Evolutionary conservation across 2,329 filamentous ascomycete species (phyloP).

Genomic region (Fusarium sp.): DNA sequence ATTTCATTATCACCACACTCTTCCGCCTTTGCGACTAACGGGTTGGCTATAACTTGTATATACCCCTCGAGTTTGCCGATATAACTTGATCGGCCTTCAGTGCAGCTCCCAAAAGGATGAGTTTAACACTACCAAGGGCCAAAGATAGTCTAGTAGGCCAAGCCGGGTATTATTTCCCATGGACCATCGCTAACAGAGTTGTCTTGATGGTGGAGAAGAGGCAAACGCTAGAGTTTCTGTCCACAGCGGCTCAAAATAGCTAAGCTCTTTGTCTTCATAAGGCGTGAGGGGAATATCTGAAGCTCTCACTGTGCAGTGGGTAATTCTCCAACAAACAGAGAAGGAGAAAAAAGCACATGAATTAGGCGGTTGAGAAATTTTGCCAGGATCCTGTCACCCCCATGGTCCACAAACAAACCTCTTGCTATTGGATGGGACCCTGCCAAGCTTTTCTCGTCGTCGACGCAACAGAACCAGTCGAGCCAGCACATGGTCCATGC

Average conservation of each 20-base stretch:
- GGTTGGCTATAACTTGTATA: no score
- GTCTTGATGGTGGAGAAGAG: conserved; percentile 9
- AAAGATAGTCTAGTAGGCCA: background rate
- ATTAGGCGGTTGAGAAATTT: background rate
- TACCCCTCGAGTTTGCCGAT: conserved; percentile 1
- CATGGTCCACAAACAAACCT: conserved; percentile 27
- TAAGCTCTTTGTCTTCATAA: conserved; percentile 6
- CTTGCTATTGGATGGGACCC: conserved; percentile 20
- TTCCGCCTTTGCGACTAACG: no score
- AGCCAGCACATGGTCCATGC: conserved; percentile 41
- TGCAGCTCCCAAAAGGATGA: no score
- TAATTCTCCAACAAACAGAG: background rate
- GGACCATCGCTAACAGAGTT: background rate
- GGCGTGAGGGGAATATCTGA: conserved; percentile 10
- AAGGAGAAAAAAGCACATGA: background rate
- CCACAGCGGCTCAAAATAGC: conserved; percentile 9
- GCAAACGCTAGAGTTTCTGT: background rate
- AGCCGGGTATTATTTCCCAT: background rate
- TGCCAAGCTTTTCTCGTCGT: conserved; percentile 37
- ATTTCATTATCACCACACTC: background rate
- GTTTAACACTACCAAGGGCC: no score
- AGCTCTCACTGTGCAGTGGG: background rate
- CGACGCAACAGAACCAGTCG: conserved; percentile 38
- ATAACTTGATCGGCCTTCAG: background rate
- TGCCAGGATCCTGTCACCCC: conserved; percentile 35